Base-by-base conservation (phyloP, 2,329 filamentous ascomycete genomes). In the Ascosphaera aggregata region DNA sequence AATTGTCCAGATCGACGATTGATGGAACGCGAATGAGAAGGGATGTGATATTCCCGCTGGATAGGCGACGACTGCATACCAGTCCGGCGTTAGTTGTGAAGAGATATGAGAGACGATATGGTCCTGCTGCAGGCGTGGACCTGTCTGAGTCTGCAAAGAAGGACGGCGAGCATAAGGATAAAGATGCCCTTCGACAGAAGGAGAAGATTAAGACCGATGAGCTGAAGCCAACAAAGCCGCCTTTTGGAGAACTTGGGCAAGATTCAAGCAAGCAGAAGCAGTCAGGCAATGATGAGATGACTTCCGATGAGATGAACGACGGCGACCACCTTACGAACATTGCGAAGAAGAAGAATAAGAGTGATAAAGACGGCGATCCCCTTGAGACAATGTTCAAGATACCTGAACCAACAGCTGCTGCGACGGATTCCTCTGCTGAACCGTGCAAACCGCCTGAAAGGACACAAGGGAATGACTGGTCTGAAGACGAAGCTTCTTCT, bases 401-500 rank as follows among this genome's bases (percentile, higher is more conserved):
- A 32, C 13, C 30, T 13, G 30, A 32, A n/a, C 30, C 30, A 13
- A 32, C 30, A n/a, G 4, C 30, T 32, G 30, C 3, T n/a, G 11
- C 13, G 4, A n/a, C 30, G 11, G 13, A 32, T n/a, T n/a, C 30
- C 4, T 32, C 30, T 32, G 5, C 4, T 32, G 30, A 32, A n/a
- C 5, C 30, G 11, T 13, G 4, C 4, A 9, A 32, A n/a, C 30
- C 4, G 13, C 15, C 22, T 13, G 13, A 27, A 13, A 13, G 13
- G 13, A 13, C 11, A n/a, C 9, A 32, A 3, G 3, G 15, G 30
- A 32, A 32, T 4, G 13, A 32, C 13, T 4, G 15, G 4, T n/a
- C 4, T 7, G 13, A 32, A 32, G 30, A n/a, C 4, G 30, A 32
- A 9, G 66, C 72, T 37, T 69, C 80, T 0, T 71, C 80, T 5